phyloP scores from a whole-genome alignment of 108 stramenopile genomes.

The Fragilaria crotonensis region DNA sequence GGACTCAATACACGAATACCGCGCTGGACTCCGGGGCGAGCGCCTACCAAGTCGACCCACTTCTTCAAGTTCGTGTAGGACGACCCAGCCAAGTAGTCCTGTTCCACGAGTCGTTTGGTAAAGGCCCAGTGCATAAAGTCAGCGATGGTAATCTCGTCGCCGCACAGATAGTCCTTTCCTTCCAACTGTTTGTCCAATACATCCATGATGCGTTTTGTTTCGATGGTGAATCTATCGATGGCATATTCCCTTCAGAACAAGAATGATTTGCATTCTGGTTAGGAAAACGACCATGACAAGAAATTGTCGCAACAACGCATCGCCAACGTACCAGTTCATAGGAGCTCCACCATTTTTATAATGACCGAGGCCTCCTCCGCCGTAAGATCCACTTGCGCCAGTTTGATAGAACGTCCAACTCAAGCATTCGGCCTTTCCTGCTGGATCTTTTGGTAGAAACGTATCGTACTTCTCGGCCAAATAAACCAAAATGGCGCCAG shows the following conservation, averaged over 20 bases:
- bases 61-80: too few species aligned
- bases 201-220: constrained; percentile 31
- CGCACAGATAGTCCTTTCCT: constrained; percentile 24
- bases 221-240: constrained; percentile 32
- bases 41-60: too few species aligned
- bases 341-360: too few species aligned
- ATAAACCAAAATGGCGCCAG: constrained; percentile 39
- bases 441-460: constrained; percentile 24
- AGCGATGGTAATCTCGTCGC: constrained; percentile 37
- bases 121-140: too few species aligned
- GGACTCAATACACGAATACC: too few species aligned
- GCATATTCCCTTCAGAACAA: constrained; percentile 42
- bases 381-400: constrained; percentile 30
- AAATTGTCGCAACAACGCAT: too few species aligned
- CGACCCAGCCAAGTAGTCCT: too few species aligned
- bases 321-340: too few species aligned
- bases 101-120: too few species aligned
- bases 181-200: constrained; percentile 42
- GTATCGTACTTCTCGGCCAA: constrained; percentile 25
- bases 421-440: constrained; percentile 13
- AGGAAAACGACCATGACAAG: background rate
- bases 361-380: constrained; percentile 29
- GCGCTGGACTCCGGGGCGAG: too few species aligned
- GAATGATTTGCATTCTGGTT: constrained; percentile 13
- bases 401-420: constrained; percentile 51